A percentile compares a stretch with the other conserved stretches of the same genome.
phyloP scores from a whole-genome alignment of 2,329 filamentous ascomycete genomes.

The Epichloe bromicola region DNA sequence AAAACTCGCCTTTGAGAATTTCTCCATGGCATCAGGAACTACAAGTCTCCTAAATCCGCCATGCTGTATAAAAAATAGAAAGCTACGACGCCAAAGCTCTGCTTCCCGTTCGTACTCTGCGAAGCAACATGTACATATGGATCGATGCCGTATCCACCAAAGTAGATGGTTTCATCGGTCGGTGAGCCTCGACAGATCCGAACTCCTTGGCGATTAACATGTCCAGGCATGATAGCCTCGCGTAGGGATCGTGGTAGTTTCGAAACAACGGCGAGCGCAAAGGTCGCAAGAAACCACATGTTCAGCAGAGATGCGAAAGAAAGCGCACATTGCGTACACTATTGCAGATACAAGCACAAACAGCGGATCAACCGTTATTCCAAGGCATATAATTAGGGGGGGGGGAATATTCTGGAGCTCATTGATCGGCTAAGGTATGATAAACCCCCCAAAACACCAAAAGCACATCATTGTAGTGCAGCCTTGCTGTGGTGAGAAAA shows the following conservation, averaged over 20 bases:
- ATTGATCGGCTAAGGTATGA: too few relatives aligned
- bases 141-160: neutral
- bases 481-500: neutral
- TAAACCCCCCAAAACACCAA: neutral
- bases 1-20: too few relatives aligned
- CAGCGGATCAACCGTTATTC: neutral
- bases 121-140: neutral
- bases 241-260: constrained; percentile 1
- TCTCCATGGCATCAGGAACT: too few relatives aligned
- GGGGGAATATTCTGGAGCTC: too few relatives aligned
- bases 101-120: neutral
- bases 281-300: neutral
- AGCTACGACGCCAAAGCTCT: neutral
- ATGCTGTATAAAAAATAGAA: too few relatives aligned
- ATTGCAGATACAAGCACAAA: neutral
- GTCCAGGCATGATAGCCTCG: constrained; percentile 2
- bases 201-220: neutral
- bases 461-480: too few relatives aligned
- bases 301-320: neutral
- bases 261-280: neutral
- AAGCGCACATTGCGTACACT: too few relatives aligned
- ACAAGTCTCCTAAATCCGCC: too few relatives aligned
- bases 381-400: neutral
- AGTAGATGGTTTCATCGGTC: neutral
- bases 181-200: neutral